These are phyloP conservation scores for Stagonosporopsis tanaceti DNA, from an alignment of 2,329 filamentous ascomycete genomes.

Conservation along the genomic window DNA sequence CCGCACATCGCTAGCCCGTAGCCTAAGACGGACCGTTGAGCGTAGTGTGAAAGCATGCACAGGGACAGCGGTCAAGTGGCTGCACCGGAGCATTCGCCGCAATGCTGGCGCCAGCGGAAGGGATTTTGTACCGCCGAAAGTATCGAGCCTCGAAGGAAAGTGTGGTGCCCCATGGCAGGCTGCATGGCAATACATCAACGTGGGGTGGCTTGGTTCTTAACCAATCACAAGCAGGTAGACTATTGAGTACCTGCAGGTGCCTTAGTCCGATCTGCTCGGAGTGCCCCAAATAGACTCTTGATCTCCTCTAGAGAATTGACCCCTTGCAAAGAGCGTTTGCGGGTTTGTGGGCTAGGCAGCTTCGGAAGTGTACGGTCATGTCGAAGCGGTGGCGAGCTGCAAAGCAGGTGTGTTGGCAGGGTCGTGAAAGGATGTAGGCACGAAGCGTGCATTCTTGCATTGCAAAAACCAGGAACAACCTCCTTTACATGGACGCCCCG, in stretches of 20 bases:
- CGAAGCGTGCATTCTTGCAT: not conserved
- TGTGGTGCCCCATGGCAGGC: not conserved
- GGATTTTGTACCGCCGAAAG: no score
- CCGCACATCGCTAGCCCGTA: not conserved
- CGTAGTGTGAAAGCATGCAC: not conserved
- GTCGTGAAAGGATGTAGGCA: not conserved
- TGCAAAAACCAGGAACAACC: not conserved
- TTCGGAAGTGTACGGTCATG: not conserved
- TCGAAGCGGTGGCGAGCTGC: not conserved
- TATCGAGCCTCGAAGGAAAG: not conserved
- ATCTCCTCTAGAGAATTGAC: not conserved
- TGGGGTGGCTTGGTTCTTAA: not conserved
- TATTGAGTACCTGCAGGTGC: conserved; percentile 4
- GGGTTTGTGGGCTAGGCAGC: not conserved
- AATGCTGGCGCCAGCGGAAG: not conserved
- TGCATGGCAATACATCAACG: not conserved
- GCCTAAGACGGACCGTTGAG: not conserved
- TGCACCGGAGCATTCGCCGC: not conserved
- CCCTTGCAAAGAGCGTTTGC: not conserved
- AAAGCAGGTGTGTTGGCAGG: not conserved
- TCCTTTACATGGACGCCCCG: conserved; percentile 8
- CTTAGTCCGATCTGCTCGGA: not conserved
- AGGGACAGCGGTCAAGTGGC: not conserved
- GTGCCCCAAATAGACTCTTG: not conserved
- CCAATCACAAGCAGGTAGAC: not conserved